Conservation (phyloP, 805 yeast genomes). For the Myxozyma kluyveri region DNA sequence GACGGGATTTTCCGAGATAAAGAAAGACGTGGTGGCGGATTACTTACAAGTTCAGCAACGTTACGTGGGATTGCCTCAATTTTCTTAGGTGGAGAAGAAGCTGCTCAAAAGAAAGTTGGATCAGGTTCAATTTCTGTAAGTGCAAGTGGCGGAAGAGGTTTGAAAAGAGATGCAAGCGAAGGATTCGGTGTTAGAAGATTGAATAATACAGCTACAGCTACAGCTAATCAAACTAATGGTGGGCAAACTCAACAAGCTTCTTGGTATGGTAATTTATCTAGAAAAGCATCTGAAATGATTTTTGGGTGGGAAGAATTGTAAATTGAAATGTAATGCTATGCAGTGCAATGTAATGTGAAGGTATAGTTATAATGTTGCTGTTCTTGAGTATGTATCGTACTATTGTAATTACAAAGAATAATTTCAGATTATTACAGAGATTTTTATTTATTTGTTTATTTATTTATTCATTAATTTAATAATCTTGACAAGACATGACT, state of each 20-base stretch:
- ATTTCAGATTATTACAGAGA: no score
- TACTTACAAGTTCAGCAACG: constrained; percentile 14
- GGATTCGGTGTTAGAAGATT: constrained; percentile 3
- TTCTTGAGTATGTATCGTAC: no score
- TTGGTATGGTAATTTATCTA: constrained; percentile 38
- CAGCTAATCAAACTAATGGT: constrained; percentile 18
- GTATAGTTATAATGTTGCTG: no score
- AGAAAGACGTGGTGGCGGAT: constrained; percentile 17
- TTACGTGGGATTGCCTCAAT: constrained; percentile 21
- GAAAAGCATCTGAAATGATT: constrained; percentile 46
- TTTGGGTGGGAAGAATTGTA: constrained; percentile 56
- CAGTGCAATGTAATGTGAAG: no score
- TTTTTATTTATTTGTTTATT: no score
- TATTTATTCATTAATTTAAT: no score
- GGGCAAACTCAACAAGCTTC: not conserved
- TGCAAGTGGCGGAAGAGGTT: constrained; percentile 1
- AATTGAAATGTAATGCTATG: not conserved
- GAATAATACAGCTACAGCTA: constrained; percentile 8
- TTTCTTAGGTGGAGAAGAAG: constrained; percentile 15
- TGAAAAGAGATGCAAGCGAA: not conserved
- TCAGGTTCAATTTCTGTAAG: no score
- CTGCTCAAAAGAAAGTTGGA: constrained; percentile 4
- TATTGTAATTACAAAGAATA: no score
- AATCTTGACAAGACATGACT: no score
- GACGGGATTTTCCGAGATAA: constrained; percentile 34